phyloP scores from a whole-genome alignment of 495 filamentous ascomycete species.

The Penicillium bialowiezense region DNA sequence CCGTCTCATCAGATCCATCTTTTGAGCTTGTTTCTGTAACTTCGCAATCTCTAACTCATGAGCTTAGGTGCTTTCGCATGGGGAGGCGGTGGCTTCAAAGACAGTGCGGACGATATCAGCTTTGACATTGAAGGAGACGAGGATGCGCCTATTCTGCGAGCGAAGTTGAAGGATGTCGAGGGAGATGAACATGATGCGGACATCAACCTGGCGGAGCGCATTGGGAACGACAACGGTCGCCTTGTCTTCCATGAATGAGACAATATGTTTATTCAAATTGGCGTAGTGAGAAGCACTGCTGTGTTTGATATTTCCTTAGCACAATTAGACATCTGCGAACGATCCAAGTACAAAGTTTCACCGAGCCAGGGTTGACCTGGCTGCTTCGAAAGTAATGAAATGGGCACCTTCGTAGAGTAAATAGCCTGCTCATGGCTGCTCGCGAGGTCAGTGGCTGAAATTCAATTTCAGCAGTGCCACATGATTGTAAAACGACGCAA shows the following conservation, averaged over 20 bases:
- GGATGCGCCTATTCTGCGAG: constrained; percentile 38
- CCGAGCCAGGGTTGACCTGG: no score
- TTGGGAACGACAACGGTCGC: constrained; percentile 37
- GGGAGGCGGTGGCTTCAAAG: constrained; percentile 39
- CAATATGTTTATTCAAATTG: background rate
- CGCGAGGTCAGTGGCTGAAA: no score
- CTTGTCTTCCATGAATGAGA: constrained; percentile 22
- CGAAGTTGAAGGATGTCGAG: constrained; percentile 20
- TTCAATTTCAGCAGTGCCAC: no score
- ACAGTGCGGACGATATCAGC: constrained; percentile 34
- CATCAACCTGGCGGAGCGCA: constrained; percentile 43
- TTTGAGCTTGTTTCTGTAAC: background rate
- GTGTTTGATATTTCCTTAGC: no score
- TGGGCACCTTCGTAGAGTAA: no score
- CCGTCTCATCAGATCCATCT: no score
- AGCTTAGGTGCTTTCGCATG: constrained; percentile 42
- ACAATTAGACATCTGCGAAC: no score
- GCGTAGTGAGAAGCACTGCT: no score
- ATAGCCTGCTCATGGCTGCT: no score
- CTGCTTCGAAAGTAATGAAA: no score
- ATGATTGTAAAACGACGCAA: no score
- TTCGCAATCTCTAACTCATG: background rate
- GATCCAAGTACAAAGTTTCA: no score
- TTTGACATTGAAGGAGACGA: constrained; percentile 42
- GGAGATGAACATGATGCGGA: constrained; percentile 26